phyloP scores from a whole-genome alignment of 257 asterid genomes.

The Solanum neorickii region DNA sequence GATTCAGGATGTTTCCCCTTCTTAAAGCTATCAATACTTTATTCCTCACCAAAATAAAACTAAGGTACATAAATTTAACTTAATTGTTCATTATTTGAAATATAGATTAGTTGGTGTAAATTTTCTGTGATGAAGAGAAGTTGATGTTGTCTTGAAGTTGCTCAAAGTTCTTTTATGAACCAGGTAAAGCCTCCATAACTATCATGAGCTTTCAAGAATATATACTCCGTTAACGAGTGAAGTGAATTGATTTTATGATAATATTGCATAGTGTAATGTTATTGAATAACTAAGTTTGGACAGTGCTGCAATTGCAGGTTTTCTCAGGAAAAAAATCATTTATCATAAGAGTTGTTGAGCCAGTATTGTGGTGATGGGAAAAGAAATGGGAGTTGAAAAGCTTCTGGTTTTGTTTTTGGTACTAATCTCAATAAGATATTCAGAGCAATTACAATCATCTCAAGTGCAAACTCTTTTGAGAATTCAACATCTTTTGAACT shows the following conservation, averaged over 20 bases:
- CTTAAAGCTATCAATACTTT: not conserved
- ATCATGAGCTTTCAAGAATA: not conserved
- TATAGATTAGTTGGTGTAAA: not conserved
- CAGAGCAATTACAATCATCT: slow-evolving; percentile 38
- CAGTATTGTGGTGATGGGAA: not conserved
- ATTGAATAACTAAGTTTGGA: not conserved
- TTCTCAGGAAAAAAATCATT: not conserved
- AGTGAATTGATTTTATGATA: not conserved
- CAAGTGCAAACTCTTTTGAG: slow-evolving; percentile 39
- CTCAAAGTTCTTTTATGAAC: not conserved
- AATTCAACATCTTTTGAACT: slow-evolving; percentile 37
- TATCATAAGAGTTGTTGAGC: not conserved
- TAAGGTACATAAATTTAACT: not conserved
- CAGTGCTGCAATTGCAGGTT: not conserved
- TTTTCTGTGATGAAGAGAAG: not conserved
- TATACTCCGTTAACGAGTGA: not conserved
- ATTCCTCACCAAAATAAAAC: not conserved
- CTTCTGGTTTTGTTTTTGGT: slow-evolving; percentile 12
- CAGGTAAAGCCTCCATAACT: not conserved
- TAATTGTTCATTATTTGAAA: not conserved
- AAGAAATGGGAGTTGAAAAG: not conserved
- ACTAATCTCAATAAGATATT: slow-evolving; percentile 22
- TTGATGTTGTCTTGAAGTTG: not conserved
- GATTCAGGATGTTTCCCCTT: not conserved
- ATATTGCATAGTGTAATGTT: not conserved